phyloP scores from a whole-genome alignment of 1,139 yeast species.

The Saccharomyces uvarum region DNA sequence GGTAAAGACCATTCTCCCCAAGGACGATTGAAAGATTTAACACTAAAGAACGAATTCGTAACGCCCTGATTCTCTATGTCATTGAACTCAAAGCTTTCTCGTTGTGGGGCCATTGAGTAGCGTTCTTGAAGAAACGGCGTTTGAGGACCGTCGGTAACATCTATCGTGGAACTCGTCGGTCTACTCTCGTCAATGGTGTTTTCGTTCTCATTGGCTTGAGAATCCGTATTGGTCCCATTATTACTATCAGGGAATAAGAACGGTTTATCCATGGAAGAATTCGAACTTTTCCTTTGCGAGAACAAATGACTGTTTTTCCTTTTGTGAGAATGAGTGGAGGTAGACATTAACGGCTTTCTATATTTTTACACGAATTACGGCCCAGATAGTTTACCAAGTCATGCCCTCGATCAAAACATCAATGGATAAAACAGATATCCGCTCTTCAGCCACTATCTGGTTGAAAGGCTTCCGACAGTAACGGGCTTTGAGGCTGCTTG shows the following conservation, averaged over 20 bases:
- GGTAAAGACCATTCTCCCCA: not conserved
- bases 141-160: not conserved
- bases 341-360: not conserved
- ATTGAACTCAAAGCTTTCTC: not conserved
- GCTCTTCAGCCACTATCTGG: not conserved
- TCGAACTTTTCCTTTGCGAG: constrained; percentile 10
- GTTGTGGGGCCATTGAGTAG: not conserved
- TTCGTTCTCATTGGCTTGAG: not conserved
- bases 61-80: not conserved
- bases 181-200: not conserved
- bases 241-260: not conserved
- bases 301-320: constrained; percentile 12
- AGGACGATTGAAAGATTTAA: not conserved
- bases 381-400: not conserved
- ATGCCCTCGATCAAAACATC: not conserved
- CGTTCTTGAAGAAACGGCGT: not conserved
- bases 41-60: not conserved
- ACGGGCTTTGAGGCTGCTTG: not conserved
- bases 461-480: not conserved
- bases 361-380: not conserved
- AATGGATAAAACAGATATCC: not conserved
- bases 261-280: constrained; percentile 2
- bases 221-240: not conserved
- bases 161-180: not conserved
- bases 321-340: constrained; percentile 8